Base-by-base conservation (phyloP, 108 stramenopile genomes). In the Fistulifera pelliculosa region DNA sequence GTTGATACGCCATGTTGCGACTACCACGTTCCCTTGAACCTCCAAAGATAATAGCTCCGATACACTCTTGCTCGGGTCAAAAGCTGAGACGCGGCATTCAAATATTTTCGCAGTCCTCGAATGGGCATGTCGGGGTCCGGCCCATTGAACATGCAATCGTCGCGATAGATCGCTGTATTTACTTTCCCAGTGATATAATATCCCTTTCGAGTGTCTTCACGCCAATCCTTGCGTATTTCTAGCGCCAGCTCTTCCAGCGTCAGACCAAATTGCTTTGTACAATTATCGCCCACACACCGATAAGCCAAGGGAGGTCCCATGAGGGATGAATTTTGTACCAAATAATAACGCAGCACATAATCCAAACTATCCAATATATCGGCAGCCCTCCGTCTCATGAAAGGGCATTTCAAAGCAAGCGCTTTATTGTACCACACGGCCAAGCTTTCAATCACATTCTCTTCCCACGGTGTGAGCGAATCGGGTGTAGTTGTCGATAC, bases 111-210 rank as follows among this genome's bases (percentile, higher is more conserved):
- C 23, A 93, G 51, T 1, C 90, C 90, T 15, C 64, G 27, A 1
- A 93, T 86, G 10, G 90, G 90, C 90, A 93, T 93, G 61, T 93
- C 90, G 0, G 90, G 90, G 66, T 93, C 90, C 0, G 90, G 90
- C 0, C 81, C 81, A 57, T 74, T 78, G 55, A 93, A 93, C 15
- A 77, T 60, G 59, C 86, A 87, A 47, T 84, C 86, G 60, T 88
- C 84, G 16, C 80, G 51, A 65, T 86, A 93, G 22, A 93, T 73
- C 10, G 75, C 71, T 0, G 78, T 65, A 52, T 83, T 83, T 2
- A 93, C 49, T 11, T 52, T 49, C n/a, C 90, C 90, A 0, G 85
- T 88, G n/a, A 88, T 79, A 66, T 88, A 93, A 39, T 93, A 93
- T 19, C 85, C 86, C 60, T 88, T 84, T 62, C 62, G 25, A 12